phyloP scores from a whole-genome alignment of 2,329 filamentous ascomycete species.

The Madurella fahalii region DNA sequence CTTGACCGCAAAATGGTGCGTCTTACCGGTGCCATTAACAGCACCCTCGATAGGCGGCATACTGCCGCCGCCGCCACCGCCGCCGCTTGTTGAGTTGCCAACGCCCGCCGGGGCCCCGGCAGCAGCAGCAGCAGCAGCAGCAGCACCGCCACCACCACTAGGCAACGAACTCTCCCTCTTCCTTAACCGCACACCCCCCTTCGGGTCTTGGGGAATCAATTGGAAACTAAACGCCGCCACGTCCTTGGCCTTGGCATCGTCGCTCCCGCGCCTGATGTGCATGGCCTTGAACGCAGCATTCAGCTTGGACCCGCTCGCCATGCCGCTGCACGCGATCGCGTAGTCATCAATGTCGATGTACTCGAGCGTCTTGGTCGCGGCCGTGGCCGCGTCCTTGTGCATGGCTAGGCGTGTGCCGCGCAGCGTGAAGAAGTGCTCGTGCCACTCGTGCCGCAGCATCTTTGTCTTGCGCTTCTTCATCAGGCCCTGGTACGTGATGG shows the following conservation, averaged over 20 bases:
- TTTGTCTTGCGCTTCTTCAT: constrained; percentile 93
- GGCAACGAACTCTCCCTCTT: constrained; percentile 50
- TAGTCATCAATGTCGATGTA: constrained; percentile 87
- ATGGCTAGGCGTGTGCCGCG: constrained; percentile 70
- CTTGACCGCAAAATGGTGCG: constrained; percentile 90
- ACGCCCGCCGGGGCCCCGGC: not conserved
- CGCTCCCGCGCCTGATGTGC: constrained; percentile 53
- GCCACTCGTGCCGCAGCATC: constrained; percentile 89
- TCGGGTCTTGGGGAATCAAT: constrained; percentile 66
- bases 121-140: not conserved
- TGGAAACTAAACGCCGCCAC: constrained; percentile 77
- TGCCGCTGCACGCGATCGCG: constrained; percentile 77
- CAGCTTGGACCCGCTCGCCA: constrained; percentile 72
- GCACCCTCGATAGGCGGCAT: constrained; percentile 33
- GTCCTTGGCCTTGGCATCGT: constrained; percentile 48
- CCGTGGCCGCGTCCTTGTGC: constrained; percentile 58
- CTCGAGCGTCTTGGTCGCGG: constrained; percentile 61
- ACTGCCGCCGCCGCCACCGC: not conserved
- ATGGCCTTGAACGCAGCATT: constrained; percentile 82
- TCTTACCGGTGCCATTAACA: constrained; percentile 66
- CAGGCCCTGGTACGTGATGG: constrained; percentile 71
- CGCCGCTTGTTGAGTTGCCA: not conserved
- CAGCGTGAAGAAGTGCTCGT: constrained; percentile 85
- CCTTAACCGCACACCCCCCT: constrained; percentile 47
- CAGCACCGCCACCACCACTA: constrained; percentile 21